Evolutionary conservation across 2,329 filamentous ascomycete genomes (phyloP), one percentile per base, ranked within the genome.

Genomic region (Bipolaris bicolor): DNA sequence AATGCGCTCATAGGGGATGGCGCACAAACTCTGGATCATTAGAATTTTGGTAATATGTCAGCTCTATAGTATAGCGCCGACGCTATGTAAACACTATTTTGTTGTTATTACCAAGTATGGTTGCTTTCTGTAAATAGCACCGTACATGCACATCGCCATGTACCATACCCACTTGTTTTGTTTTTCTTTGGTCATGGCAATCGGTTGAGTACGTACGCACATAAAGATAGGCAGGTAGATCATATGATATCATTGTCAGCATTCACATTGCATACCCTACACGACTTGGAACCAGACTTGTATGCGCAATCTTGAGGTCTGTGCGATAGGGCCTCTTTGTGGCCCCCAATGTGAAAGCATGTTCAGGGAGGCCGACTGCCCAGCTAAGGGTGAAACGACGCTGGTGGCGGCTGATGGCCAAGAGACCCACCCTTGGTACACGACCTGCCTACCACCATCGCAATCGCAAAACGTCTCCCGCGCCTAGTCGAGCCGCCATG

Each of bases 161-260:
- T 5, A 5, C 22, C 39, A 49, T 49, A 39, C 46, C 34, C 46
- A 39, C 10, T 22, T 36, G 13, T 22, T 36, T 36, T 43, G 13
- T 5, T 31, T 18, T 13, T 10, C 22, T 36, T 46, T 33, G 9
- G 16, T 24, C 31, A 31, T 31, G 3, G 10, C 29, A 31, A 31
- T 31, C 29, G 10, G 29, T 31, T 31, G 10, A 13, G 29, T 31
- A 31, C 29, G 29, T 31, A 31, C 5, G 29, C 29, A 31, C 10
- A 31, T 31, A 3, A 36, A 36, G 18, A 47, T n/a, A 46, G 20
- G 44, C 20, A 45, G 9, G 20, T 26, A 29, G 18, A 59, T 37
- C 24, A n/a, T 18, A 57, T 63, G 55, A 61, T 52, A 57, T 63
- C 43, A 58, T 41, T 33, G 26, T 43, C 44, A 24, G 5, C 11